Base-by-base conservation (phyloP, 2,329 filamentous ascomycete species). In the Scedosporium apiospermum region DNA sequence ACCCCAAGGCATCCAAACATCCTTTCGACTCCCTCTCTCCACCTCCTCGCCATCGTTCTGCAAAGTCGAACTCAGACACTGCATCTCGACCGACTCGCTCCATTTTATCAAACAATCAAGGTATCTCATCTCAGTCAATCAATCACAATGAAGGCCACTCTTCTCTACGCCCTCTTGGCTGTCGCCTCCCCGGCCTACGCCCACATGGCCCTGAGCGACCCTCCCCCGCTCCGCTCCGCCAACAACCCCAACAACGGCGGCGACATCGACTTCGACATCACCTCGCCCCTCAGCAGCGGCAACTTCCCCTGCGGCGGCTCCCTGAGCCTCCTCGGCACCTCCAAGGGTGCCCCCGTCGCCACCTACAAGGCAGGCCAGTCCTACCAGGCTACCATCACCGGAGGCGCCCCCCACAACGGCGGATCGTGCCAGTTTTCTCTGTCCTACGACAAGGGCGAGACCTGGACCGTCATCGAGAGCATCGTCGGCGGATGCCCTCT, bases 271-370 rank as follows among this genome's bases (percentile, higher is more conserved):
- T 91, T 88, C 77, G 83, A 82, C 68, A 90, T 91, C 77, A 90
- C 86, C 42, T 79, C 80, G 16, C 90, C 90, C 2, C 80, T 95
- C 58, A 77, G 79, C 64, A 87, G 88, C 27, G 78, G 79, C 64
- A 82, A 92, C 74, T 95, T 85, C 72, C 88, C 90, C 4, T 95
- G 90, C 82, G 92, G 92, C 77, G 86, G 87, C 66, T 79, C 78
- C 71, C 77, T 81, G 59, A 72, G 70, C 58, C 74, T 81, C 55
- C 67, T 84, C 41, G 81, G 80, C 68, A 79, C 79, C 38, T 60
- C 73, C 7, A 73, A 75, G 57, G 84, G 84, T 66, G 72, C 76
- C 18, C 73, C 84, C 4, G 82, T 85, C 21, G 84, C 82, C 42
- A 83, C 79, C 26, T 93, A 88, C 73, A 71, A 75, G 3, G 81